These are phyloP conservation scores for Paraglomus occultum DNA, from an alignment of 192 early-diverging fungal species.

Conservation along the genomic window DNA sequence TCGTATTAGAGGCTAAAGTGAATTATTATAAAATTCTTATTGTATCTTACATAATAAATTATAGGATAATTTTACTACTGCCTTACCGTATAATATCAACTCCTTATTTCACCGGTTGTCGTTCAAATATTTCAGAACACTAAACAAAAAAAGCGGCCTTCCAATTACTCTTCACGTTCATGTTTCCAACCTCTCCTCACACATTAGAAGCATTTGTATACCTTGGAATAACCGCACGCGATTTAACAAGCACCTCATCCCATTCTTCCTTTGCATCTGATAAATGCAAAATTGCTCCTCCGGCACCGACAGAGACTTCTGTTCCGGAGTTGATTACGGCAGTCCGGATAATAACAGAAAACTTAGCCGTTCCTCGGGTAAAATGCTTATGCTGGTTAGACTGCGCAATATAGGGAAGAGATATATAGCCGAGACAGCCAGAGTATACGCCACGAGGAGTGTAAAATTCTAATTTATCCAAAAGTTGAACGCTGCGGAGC, in stretches of 20 bases:
- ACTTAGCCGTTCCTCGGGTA: conserved; percentile 57
- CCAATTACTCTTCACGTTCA: no score
- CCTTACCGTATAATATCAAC: no score
- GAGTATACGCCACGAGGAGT: conserved; percentile 83
- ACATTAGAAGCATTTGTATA: conserved; percentile 8
- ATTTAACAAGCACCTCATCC: conserved; percentile 84
- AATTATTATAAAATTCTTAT: no score
- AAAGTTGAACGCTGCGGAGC: conserved; percentile 72
- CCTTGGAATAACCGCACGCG: conserved; percentile 56
- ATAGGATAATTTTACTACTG: no score
- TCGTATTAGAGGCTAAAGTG: no score
- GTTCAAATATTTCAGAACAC: no score
- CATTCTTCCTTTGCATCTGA: conserved; percentile 85
- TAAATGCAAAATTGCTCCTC: conserved; percentile 90
- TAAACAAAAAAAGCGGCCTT: no score
- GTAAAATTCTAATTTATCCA: conserved; percentile 70
- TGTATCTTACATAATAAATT: no score
- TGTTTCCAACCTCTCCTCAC: no score
- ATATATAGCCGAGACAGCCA: conserved; percentile 88
- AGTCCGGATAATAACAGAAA: conserved; percentile 91
- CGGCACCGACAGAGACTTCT: conserved; percentile 80
- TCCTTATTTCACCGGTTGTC: no score
- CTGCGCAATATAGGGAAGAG: conserved; percentile 37
- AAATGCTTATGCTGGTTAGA: background rate
- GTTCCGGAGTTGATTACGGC: conserved; percentile 54